Percentiles rank a stretch among this genome's conserved stretches.
Conservation (phyloP, 2,329 filamentous ascomycete species). For the Xylariaceae sp. region DNA sequence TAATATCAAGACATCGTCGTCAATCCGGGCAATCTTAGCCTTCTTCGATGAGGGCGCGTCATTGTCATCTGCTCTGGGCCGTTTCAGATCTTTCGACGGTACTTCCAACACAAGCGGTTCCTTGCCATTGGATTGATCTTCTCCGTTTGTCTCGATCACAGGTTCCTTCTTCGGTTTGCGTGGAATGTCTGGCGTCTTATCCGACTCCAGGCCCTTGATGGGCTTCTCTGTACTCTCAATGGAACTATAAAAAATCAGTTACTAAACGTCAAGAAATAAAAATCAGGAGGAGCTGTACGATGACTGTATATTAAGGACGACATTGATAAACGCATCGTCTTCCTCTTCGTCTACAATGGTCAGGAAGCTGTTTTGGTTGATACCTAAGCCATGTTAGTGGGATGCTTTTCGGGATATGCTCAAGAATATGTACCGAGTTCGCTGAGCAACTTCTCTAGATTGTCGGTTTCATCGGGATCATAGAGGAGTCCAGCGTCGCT, state of each 20-base stretch:
- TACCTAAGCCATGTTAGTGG: slow-evolving; percentile 42
- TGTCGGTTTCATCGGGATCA: slow-evolving; percentile 83
- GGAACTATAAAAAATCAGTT: slow-evolving; percentile 13
- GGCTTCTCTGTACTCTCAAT: slow-evolving; percentile 44
- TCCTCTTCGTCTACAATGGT: slow-evolving; percentile 82
- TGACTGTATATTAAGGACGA: slow-evolving; percentile 66
- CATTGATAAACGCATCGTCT: slow-evolving; percentile 67
- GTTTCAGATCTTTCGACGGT: slow-evolving; percentile 41
- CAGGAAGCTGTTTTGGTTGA: slow-evolving; percentile 69
- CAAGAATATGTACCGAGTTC: slow-evolving; percentile 57
- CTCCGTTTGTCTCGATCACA: slow-evolving; percentile 37
- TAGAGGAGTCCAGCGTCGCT: slow-evolving; percentile 76
- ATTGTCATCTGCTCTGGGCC: slow-evolving; percentile 40
- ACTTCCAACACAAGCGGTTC: slow-evolving; percentile 35
- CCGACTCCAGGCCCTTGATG: slow-evolving; percentile 44
- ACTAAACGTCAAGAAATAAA: slow-evolving; percentile 23
- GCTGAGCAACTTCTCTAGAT: slow-evolving; percentile 70
- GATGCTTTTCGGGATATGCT: not conserved
- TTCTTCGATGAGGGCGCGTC: slow-evolving; percentile 44
- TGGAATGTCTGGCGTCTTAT: slow-evolving; percentile 45
- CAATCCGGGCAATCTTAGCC: slow-evolving; percentile 36
- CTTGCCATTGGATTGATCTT: slow-evolving; percentile 39
- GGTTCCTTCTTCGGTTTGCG: slow-evolving; percentile 46
- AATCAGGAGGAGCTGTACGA: slow-evolving; percentile 41
- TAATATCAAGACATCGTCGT: slow-evolving; percentile 42